Conservation (phyloP, 805 yeast species). For the Suhomyces sp. region DNA sequence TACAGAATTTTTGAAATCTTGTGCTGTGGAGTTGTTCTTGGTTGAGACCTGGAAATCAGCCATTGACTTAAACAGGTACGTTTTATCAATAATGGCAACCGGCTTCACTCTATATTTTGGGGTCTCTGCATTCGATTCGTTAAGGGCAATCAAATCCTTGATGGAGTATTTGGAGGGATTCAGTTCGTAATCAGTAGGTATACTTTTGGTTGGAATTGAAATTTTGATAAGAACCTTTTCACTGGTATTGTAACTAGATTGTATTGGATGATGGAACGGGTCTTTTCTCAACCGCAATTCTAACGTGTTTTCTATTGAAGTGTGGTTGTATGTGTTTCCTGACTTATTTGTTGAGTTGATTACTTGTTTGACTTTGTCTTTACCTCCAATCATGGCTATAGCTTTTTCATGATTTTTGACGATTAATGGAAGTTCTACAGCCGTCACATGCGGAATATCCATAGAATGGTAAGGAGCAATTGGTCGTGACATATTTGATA, state of each 20-base stretch:
- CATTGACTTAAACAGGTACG: conserved; percentile 77
- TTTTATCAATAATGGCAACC: conserved; percentile 63
- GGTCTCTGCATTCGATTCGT: conserved; percentile 23
- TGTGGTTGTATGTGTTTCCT: conserved; percentile 20
- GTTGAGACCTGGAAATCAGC: conserved; percentile 82
- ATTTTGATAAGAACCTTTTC: conserved; percentile 62
- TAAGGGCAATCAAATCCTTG: conserved; percentile 37
- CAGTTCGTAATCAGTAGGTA: conserved; percentile 36
- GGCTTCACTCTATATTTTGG: conserved; percentile 51
- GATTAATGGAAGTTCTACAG: conserved; percentile 76
- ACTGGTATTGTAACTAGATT: conserved; percentile 48
- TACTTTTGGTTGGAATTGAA: conserved; percentile 54
- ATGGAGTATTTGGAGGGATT: conserved; percentile 39
- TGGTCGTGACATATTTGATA: conserved; percentile 5
- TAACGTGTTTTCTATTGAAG: conserved; percentile 34
- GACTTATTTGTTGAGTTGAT: conserved; percentile 35
- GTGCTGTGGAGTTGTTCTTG: conserved; percentile 44
- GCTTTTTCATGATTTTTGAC: conserved; percentile 67
- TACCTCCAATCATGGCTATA: conserved; percentile 68
- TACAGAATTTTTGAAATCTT: conserved; percentile 28
- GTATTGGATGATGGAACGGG: conserved; percentile 61
- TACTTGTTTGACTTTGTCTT: conserved; percentile 38
- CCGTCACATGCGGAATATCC: conserved; percentile 71
- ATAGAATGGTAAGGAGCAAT: conserved; percentile 57
- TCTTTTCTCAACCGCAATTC: conserved; percentile 43